Conservation (phyloP, 208 protist species). For the Crithidia bombi region DNA sequence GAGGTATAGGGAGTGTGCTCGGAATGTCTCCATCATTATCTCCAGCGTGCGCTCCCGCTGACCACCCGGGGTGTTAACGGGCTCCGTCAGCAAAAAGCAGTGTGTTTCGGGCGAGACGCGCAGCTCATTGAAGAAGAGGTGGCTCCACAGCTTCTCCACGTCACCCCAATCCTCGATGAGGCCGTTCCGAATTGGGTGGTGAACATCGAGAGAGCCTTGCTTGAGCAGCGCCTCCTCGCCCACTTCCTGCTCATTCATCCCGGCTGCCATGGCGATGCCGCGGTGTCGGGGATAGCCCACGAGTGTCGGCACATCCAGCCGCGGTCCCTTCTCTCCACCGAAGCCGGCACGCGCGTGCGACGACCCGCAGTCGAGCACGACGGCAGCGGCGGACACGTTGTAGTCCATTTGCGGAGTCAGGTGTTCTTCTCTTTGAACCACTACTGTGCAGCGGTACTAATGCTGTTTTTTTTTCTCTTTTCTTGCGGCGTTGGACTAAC, state of each 20-base stretch:
- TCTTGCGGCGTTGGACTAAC: too few species aligned
- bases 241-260: constrained; percentile 90
- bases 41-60: constrained; percentile 92
- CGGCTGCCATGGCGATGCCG: constrained; percentile 90
- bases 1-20: constrained; percentile 92
- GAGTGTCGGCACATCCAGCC: constrained; percentile 86
- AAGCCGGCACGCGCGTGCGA: constrained; percentile 88
- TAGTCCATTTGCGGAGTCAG: constrained; percentile 19
- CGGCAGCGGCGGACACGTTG: constrained; percentile 34
- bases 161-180: constrained; percentile 90
- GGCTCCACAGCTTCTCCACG: constrained; percentile 92
- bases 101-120: constrained; percentile 90
- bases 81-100: constrained; percentile 89
- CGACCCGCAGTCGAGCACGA: constrained; percentile 86
- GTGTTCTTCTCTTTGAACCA: too few species aligned
- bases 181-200: constrained; percentile 76
- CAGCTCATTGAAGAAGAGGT: constrained; percentile 92
- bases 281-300: constrained; percentile 90
- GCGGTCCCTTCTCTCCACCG: constrained; percentile 80
- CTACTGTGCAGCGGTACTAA: too few species aligned
- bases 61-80: constrained; percentile 74
- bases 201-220: constrained; percentile 80
- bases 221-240: constrained; percentile 87
- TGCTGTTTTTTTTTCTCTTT: too few species aligned
- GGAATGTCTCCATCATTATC: constrained; percentile 96